Evolutionary conservation across 768 basidiomycete genomes (phyloP).

Genomic region (Termitomyces sp.): DNA sequence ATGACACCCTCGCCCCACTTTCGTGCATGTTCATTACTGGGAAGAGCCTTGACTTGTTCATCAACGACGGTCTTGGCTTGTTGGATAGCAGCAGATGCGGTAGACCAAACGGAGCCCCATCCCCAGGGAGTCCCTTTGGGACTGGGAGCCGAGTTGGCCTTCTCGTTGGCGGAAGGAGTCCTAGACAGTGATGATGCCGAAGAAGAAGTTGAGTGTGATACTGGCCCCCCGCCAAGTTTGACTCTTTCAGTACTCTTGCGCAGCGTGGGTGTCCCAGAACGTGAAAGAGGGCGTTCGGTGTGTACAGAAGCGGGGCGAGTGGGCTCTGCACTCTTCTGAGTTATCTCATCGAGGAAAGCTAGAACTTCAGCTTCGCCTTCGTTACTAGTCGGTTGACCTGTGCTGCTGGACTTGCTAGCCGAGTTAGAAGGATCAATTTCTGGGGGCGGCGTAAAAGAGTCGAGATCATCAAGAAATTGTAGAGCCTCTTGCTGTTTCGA

Average conservation of each 20-base stretch:
- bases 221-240: conserved; percentile 47
- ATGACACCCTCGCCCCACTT: conserved; percentile 86
- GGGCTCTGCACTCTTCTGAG: conserved; percentile 82
- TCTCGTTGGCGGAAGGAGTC: conserved; percentile 21
- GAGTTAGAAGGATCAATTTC: conserved; percentile 10
- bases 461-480: conserved; percentile 91
- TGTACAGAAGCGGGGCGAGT: conserved; percentile 48
- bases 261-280: conserved; percentile 64
- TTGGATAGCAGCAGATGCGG: conserved; percentile 79
- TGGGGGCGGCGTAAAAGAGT: conserved; percentile 55
- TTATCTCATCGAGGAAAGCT: conserved; percentile 92
- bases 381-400: conserved; percentile 15
- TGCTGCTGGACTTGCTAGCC: conserved; percentile 12
- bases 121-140: conserved; percentile 48
- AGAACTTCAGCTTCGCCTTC: conserved; percentile 79
- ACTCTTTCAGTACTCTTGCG: conserved; percentile 77
- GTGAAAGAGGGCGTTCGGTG: conserved; percentile 52
- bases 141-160: conserved; percentile 14
- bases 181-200: conserved; percentile 35
- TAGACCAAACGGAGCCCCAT: conserved; percentile 88
- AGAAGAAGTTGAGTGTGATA: conserved; percentile 35
- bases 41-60: conserved; percentile 86
- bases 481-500: conserved; percentile 86
- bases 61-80: conserved; percentile 87
- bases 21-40: conserved; percentile 80